Base-by-base conservation (phyloP, 176 grass and related monocot species). In the Carex myosuroides region DNA sequence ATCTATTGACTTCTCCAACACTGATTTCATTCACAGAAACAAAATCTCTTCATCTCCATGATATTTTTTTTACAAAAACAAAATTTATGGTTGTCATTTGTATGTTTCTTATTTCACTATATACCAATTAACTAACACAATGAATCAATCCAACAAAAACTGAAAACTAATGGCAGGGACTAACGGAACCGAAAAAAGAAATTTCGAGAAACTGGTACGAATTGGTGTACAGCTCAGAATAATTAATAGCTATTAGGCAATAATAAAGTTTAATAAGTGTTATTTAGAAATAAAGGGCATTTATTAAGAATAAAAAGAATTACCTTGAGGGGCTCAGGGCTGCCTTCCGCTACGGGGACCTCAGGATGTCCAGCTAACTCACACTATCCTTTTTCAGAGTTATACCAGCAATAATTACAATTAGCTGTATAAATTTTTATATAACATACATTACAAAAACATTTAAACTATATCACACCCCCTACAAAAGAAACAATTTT, bases 261-360 rank as follows among this genome's bases (percentile, higher is more conserved):
- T 50, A 22, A 13, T 18, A 20, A 64, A 24, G n/a, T 64, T 80
- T 8, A 75, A 46, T 13, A 85, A 78, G 52, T 30, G 59, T 32
- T 42, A 69, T 64, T 48, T 82, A 82, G 14, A 74, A 33, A 74
- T 16, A 56, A 41, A 17, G 0, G 42, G 6, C 10, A 22, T 69
- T 58, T 29, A 29, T 55, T 13, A 79, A 81, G 12, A 79, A 65
- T 64, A 21, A 10, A 17, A 65, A 64, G 3, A 0, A 37, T 10
- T 89, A 97, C 95, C 87, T 86, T 91, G 55, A 94, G 88, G 83
- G 92, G 92, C 71, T 88, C 87, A 56, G 57, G 81, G 86, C 86
- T 97, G 46, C 95, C 95, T 84, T 97, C 86, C 17, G 90, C 90
- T 18, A 97, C 92, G 0, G 90, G 90, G 63, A 97, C 87, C 0